These are phyloP conservation scores for Elsinoe fawcettii DNA, from an alignment of 2,329 filamentous ascomycete species.

Conservation along the genomic window DNA sequence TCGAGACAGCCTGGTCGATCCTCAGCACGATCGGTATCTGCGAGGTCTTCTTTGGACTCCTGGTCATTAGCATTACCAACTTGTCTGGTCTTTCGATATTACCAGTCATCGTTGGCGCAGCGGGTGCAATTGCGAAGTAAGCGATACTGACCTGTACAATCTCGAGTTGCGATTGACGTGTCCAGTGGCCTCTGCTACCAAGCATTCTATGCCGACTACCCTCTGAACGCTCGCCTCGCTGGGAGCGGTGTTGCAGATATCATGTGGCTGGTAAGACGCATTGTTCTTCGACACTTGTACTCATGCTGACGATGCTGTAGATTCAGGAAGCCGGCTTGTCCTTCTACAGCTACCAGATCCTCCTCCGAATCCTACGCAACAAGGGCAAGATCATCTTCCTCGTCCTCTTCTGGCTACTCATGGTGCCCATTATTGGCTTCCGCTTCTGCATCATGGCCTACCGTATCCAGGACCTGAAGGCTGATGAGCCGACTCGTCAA, in stretches of 20 bases:
- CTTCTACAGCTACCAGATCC: conserved; percentile 8
- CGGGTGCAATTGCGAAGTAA: background rate
- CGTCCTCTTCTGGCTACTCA: conserved; percentile 2
- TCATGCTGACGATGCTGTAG: background rate
- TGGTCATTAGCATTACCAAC: background rate
- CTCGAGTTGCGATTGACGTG: background rate
- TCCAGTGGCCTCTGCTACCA: conserved; percentile 3
- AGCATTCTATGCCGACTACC: conserved; percentile 3
- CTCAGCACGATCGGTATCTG: conserved; percentile 2
- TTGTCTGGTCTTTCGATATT: background rate
- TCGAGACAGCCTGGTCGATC: conserved; percentile 8
- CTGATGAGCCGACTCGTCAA: background rate
- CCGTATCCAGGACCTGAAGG: background rate
- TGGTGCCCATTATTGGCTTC: background rate
- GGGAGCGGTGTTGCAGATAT: background rate
- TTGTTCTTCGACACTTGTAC: too few species aligned
- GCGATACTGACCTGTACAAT: background rate
- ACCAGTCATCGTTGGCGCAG: conserved; percentile 1
- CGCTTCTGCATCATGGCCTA: background rate
- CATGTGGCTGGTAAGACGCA: background rate
- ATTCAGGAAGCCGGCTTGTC: conserved; percentile 1
- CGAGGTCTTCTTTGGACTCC: background rate
- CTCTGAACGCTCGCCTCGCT: background rate
- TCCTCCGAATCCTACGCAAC: background rate
- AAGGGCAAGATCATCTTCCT: conserved; percentile 10